Base-by-base conservation (phyloP, 2,329 filamentous ascomycete species). In the Cercospora zeina region DNA sequence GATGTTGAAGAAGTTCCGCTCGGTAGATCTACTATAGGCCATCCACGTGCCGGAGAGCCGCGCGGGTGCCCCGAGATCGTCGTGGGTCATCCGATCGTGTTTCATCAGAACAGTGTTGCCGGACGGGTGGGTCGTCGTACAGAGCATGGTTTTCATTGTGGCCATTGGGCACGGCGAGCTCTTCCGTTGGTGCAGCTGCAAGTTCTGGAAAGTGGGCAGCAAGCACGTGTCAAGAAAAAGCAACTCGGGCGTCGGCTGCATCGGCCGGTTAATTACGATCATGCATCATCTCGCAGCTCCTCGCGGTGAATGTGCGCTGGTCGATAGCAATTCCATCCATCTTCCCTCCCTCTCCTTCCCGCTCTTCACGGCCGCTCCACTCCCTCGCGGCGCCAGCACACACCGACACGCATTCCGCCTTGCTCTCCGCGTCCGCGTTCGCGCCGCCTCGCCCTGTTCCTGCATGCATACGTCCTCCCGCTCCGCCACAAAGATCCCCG, bases 11-110 rank as follows among this genome's bases (percentile, higher is more conserved):
- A n/a, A n/a, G n/a, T n/a, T n/a, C n/a, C n/a, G 36, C 36, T 39
- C 11, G 36, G 11, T 16, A 13, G 36, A 39, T 3, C n/a, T 13
- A 39, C 3, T 39, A 3, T 39, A 39, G 24, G 24, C 19, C 30
- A 24, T 21, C 47, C 47, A 51, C 47, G 47, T 51, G 47, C 47
- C 47, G 47, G 30, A 51, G 47, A 51, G 47, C 47, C 47, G 24
- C 47, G 21, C 5, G 10, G 19, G 30, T 21, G 47, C 21, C 47
- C 47, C 47, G 47, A 27, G 47, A 19, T 51, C 24, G 16, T 13
- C 47, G 21, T 27, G n/a, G n/a, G n/a, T n/a, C n/a, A 49, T 49
- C 10, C 7, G 45, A 50, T 51, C 47, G 47, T 30, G 47, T 51
- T 51, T 31, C 30, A 27, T 21, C 8, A n/a, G 24, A 27, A 6